Evolutionary conservation across 208 protist genomes (phyloP).

Genomic region (Crithidia brevicula): DNA sequence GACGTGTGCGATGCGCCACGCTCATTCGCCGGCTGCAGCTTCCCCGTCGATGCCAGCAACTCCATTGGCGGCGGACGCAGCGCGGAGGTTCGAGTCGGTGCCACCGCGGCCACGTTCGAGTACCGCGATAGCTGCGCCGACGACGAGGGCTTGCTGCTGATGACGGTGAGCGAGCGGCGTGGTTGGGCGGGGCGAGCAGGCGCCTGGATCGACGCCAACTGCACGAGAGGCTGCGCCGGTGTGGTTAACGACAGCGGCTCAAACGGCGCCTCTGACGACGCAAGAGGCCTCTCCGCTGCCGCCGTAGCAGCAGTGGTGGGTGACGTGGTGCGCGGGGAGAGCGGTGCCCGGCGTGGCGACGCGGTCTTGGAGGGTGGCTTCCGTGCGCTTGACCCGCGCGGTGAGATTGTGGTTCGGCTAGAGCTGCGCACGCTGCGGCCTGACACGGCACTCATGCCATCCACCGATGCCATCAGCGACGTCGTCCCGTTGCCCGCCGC

Average conservation of each 20-base stretch:
- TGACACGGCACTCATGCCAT: background rate
- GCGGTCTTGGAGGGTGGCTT: background rate
- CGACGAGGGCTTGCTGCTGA: slow-evolving; percentile 15
- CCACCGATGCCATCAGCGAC: slow-evolving; percentile 7
- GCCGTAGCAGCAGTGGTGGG: background rate
- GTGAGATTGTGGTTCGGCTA: background rate
- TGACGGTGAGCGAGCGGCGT: slow-evolving; percentile 2
- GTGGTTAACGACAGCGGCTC: background rate
- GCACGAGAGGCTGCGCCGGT: background rate
- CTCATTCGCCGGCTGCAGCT: background rate
- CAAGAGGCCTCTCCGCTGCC: background rate
- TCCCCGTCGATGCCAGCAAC: background rate
- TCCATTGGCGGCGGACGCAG: background rate
- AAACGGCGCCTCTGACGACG: background rate
- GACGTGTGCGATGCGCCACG: background rate
- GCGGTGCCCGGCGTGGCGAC: slow-evolving; percentile 1
- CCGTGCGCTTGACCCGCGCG: background rate
- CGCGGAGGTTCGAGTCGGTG: slow-evolving; percentile 14
- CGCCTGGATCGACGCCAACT: background rate
- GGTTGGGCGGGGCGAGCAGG: background rate
- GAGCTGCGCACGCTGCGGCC: slow-evolving; percentile 2
- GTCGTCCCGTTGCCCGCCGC: background rate
- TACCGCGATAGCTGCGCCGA: slow-evolving; percentile 16
- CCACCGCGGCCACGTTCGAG: slow-evolving; percentile 1
- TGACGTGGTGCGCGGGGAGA: slow-evolving; percentile 1